phyloP scores from a whole-genome alignment of 495 filamentous ascomycete genomes.

The Echria macrotheca region DNA sequence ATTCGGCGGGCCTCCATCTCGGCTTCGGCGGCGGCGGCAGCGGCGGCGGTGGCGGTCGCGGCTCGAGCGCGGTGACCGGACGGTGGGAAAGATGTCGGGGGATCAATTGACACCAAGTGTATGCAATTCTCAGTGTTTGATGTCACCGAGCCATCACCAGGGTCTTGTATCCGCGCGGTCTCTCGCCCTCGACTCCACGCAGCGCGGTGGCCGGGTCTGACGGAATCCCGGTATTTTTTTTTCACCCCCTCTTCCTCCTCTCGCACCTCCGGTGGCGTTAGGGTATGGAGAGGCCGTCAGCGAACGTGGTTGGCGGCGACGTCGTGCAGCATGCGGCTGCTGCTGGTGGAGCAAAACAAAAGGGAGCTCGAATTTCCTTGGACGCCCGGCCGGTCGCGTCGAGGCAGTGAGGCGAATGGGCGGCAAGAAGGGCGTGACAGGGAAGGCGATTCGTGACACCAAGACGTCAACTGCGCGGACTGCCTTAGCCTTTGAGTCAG shows the following conservation, averaged over 20 bases:
- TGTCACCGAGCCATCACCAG: slow-evolving; percentile 13
- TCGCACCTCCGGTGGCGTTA: slow-evolving; percentile 14
- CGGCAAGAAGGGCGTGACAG: slow-evolving; percentile 3
- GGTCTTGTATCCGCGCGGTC: not conserved
- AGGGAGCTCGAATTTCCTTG: not conserved
- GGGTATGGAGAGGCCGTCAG: not conserved
- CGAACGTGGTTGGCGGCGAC: slow-evolving; percentile 7
- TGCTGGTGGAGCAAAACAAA: slow-evolving; percentile 1
- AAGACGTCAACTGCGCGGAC: not conserved
- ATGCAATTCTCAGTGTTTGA: not conserved
- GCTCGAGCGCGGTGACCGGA: not conserved
- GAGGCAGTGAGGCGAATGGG: slow-evolving; percentile 7
- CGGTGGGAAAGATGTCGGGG: not conserved
- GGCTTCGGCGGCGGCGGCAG: not conserved
- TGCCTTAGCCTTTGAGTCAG: slow-evolving; percentile 4
- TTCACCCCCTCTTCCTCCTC: not conserved
- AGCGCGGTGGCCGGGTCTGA: not conserved
- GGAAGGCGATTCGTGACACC: slow-evolving; percentile 11
- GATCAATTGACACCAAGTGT: slow-evolving; percentile 8
- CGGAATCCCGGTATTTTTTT: slow-evolving; percentile 2
- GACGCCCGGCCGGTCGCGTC: not conserved
- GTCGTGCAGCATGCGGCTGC: slow-evolving; percentile 6
- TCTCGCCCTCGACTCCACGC: not conserved
- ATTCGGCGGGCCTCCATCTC: slow-evolving; percentile 20
- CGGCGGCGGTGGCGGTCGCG: not conserved